Percentiles rank a stretch among this genome's conserved stretches.
Conservation (phyloP, 768 basidiomycete genomes). For the Royoungia palumana region DNA sequence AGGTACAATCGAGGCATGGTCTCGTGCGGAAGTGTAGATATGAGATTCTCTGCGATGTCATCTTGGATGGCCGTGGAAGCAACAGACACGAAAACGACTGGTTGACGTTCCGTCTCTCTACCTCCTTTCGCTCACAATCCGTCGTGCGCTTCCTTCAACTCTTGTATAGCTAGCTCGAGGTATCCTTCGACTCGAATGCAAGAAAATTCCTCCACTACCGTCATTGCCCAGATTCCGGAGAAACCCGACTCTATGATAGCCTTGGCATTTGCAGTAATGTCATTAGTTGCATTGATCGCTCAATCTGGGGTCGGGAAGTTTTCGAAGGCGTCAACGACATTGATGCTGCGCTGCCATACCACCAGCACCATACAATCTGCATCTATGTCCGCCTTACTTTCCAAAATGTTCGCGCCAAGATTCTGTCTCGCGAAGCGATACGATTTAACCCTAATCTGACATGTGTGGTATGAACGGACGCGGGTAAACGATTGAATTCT, state of each 20-base stretch:
- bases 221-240: background rate
- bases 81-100: slow-evolving; percentile 2
- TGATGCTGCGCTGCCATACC: background rate
- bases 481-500: slow-evolving; percentile 2
- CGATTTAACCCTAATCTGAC: slow-evolving; percentile 1
- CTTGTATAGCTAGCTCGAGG: background rate
- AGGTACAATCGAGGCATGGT: slow-evolving; percentile 5
- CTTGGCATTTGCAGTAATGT: background rate
- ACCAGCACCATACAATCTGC: too few species aligned
- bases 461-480: background rate
- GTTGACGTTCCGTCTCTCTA: background rate
- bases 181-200: slow-evolving; percentile 7
- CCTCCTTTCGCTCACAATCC: background rate
- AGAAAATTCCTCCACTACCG: background rate
- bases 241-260: slow-evolving; percentile 1
- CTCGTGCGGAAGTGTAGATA: background rate
- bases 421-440: background rate
- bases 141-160: background rate
- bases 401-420: too few species aligned
- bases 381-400: too few species aligned
- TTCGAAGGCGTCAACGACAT: slow-evolving; percentile 13
- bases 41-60: slow-evolving; percentile 3
- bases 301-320: slow-evolving; percentile 7
- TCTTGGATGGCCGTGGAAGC: slow-evolving; percentile 5
- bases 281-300: background rate